Percentiles rank a stretch among this genome's conserved stretches.
phyloP scores from a whole-genome alignment of 2,329 filamentous ascomycete species.

The Pestalotiopsis sp. region DNA sequence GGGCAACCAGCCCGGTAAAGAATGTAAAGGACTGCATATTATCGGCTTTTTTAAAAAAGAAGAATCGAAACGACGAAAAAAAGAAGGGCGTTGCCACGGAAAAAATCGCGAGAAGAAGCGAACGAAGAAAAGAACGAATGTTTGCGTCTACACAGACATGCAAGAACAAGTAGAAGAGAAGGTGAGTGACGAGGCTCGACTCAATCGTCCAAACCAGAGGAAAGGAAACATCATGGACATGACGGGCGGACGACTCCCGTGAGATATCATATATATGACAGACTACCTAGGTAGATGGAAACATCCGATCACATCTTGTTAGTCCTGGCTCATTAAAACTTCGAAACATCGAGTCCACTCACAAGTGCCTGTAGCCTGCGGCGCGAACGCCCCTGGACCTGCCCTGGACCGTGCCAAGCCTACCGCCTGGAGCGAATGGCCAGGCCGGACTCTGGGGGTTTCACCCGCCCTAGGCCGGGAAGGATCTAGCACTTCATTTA shows the following conservation, averaged over 20 bases:
- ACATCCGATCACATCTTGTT: background rate
- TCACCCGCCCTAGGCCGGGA: background rate
- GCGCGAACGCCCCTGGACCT: background rate
- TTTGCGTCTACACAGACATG: background rate
- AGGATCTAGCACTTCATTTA: background rate
- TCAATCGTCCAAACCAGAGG: background rate
- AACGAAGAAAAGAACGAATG: background rate
- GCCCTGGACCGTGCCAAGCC: background rate
- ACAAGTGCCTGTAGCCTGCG: background rate
- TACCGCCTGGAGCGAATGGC: background rate
- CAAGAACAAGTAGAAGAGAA: background rate
- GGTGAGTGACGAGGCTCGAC: background rate
- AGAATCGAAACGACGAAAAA: too few species aligned
- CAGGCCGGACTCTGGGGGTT: too few species aligned
- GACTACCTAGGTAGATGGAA: background rate
- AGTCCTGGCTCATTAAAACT: background rate
- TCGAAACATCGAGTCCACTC: background rate
- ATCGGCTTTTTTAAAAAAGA: background rate
- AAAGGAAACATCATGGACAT: background rate
- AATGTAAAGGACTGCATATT: background rate
- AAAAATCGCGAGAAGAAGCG: background rate
- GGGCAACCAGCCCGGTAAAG: background rate
- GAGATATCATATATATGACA: background rate
- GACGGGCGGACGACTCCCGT: background rate
- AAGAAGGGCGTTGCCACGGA: too few species aligned